Evolutionary conservation across 1,139 yeast species (phyloP).

Genomic region (Pichia sp.): DNA sequence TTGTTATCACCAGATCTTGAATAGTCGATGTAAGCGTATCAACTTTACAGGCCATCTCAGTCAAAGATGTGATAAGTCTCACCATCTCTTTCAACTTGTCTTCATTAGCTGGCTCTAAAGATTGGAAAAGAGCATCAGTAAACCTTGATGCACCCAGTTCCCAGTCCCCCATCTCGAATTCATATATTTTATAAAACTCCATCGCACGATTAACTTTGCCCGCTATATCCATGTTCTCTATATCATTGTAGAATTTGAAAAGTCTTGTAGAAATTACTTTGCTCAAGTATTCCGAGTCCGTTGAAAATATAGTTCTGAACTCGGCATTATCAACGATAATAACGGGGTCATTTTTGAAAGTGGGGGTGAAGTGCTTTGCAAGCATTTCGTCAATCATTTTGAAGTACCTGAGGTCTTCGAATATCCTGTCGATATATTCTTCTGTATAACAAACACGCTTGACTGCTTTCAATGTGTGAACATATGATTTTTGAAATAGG

Average conservation of each 20-base stretch:
- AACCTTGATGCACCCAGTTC: neutral
- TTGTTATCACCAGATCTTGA: too few species aligned
- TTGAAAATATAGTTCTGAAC: neutral
- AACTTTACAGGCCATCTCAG: neutral
- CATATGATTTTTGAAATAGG: neutral
- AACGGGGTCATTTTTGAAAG: too few species aligned
- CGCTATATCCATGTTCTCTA: neutral
- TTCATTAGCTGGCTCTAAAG: neutral
- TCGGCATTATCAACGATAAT: neutral
- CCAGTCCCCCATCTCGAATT: neutral
- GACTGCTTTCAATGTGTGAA: neutral
- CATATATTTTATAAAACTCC: neutral
- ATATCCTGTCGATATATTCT: neutral
- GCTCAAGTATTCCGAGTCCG: neutral
- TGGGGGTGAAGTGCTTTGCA: too few species aligned
- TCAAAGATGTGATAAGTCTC: slow-evolving; percentile 6
- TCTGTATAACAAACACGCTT: neutral
- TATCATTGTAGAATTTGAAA: neutral
- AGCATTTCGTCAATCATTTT: neutral
- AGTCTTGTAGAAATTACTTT: neutral
- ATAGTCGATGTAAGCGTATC: neutral
- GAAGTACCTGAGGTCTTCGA: neutral
- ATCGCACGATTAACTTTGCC: neutral
- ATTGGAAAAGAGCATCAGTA: neutral
- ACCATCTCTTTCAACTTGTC: slow-evolving; percentile 13